Evolutionary conservation across 1,139 yeast species (phyloP), one percentile per base, ranked within the genome.

Genomic region (Candida mesenterica): DNA sequence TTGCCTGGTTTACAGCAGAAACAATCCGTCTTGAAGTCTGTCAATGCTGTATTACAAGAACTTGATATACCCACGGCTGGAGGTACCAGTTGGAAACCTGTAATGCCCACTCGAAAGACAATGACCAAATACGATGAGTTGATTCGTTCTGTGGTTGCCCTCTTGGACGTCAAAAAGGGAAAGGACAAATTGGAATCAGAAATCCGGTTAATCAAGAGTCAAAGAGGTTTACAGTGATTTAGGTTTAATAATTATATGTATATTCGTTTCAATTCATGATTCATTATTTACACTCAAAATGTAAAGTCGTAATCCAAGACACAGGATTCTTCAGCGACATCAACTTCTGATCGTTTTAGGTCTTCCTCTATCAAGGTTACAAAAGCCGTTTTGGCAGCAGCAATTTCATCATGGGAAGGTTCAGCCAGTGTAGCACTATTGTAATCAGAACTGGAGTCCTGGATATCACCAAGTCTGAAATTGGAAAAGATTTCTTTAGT

Each of bases 161-260:
- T 92, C 41, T 65, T 90, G 37, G 97, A 92, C 41, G 72, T 92
- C 8, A 92, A 92, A 62, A 84, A 80, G 56, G 96, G 88, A 36
- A 78, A 79, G 25, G 98, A 92, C 59, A 89, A 89, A 61, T 65
- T 89, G 15, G 94, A 87, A 44, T 79, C 95, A 1, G 97, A 89
- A 49, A 72, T 83, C 33, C 70, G 72, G 41, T 72, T 86, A 44
- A 71, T 81, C 22, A 75, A 75, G 50, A 65, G 72, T 41, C 77
- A 70, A 49, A 58, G 70, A 33, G 72, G 68, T 4, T 48, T 63
- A 15, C 59, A 62, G 38, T 60, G 25, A 14, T n/a, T n/a, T n/a
- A n/a, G n/a, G n/a, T n/a, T n/a, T n/a, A 23, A 10, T 17, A 9
- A 15, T 28, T 19, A 19, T n/a, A n/a, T n/a, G n/a, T n/a, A n/a